These are phyloP conservation scores for Gastrolobium bilobum DNA, from an alignment of 306 rosid genomes.

Conservation along the genomic window DNA sequence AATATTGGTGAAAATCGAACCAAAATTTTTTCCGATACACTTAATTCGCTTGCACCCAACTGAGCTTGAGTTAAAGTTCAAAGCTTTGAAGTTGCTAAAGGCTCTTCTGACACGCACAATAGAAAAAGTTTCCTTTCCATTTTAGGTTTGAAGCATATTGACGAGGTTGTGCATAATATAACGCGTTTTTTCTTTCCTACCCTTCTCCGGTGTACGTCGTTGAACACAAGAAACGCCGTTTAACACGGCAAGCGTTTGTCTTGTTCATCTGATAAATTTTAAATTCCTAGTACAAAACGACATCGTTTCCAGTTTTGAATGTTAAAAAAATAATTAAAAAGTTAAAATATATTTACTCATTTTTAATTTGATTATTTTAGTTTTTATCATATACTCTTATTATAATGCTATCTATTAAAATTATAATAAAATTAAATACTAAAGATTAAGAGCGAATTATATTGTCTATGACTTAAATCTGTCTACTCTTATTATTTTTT, in stretches of 20 bases:
- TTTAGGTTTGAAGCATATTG: not conserved
- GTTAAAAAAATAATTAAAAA: not conserved
- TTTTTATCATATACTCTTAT: too few species aligned
- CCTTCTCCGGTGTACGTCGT: not conserved
- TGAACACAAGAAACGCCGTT: not conserved
- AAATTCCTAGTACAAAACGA: not conserved
- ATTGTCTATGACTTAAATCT: too few species aligned
- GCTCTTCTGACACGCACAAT: not conserved
- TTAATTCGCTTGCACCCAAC: too few species aligned
- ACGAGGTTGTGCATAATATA: not conserved
- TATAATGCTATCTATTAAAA: too few species aligned
- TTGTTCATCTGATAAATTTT: not conserved
- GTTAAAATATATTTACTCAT: too few species aligned
- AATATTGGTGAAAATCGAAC: too few species aligned
- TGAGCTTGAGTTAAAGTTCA: too few species aligned
- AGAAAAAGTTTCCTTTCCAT: not conserved
- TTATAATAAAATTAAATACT: too few species aligned
- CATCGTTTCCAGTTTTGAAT: not conserved
- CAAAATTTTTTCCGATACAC: too few species aligned
- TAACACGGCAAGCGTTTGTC: not conserved
- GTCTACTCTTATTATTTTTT: too few species aligned
- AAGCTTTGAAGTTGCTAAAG: slow-evolving; percentile 24
- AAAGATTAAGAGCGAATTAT: too few species aligned
- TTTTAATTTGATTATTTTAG: too few species aligned
- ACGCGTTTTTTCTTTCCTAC: not conserved